A percentile compares a stretch with the other conserved stretches of the same genome.
Evolutionary conservation across 2,329 filamentous ascomycete species (phyloP).

Genomic region (Pseudocercospora eumusae): DNA sequence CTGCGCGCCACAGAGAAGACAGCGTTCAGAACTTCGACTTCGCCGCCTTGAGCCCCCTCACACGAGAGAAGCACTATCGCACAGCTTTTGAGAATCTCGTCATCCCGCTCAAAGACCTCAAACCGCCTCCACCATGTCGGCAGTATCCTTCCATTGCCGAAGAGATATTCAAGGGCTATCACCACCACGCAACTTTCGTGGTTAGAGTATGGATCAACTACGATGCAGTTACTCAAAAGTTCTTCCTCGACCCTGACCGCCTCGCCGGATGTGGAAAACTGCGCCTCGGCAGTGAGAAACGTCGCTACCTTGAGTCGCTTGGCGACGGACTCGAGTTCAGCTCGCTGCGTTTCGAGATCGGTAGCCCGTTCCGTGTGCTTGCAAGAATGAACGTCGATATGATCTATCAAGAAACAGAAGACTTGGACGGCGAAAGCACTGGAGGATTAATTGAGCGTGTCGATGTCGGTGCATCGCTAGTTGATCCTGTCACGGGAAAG

Average conservation of each 20-base stretch:
- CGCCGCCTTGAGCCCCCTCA: not conserved
- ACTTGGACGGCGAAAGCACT: not conserved
- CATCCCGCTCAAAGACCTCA: conserved; percentile 13
- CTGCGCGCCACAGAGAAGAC: not conserved
- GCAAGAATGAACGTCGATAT: not conserved
- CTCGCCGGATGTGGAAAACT: conserved; percentile 18
- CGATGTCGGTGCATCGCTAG: not conserved
- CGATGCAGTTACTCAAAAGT: conserved; percentile 12
- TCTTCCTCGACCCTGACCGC: conserved; percentile 15
- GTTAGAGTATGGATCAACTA: conserved; percentile 29
- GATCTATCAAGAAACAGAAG: not conserved
- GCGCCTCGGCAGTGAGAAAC: conserved; percentile 12
- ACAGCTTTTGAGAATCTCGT: not conserved
- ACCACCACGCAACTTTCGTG: conserved; percentile 17
- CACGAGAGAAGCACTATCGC: not conserved
- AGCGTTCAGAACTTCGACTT: not conserved
- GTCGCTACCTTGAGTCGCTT: conserved; percentile 12
- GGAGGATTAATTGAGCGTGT: not conserved
- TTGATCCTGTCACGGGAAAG: not conserved
- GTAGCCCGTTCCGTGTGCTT: conserved; percentile 24
- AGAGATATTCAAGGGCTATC: conserved; percentile 18
- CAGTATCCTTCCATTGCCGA: conserved; percentile 6
- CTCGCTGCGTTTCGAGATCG: conserved; percentile 17
- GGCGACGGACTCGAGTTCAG: conserved; percentile 10
- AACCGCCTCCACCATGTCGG: conserved; percentile 4